These are phyloP conservation scores for Effrenium voratum DNA, from an alignment of 73 alveolate species.

Conservation along the genomic window DNA sequence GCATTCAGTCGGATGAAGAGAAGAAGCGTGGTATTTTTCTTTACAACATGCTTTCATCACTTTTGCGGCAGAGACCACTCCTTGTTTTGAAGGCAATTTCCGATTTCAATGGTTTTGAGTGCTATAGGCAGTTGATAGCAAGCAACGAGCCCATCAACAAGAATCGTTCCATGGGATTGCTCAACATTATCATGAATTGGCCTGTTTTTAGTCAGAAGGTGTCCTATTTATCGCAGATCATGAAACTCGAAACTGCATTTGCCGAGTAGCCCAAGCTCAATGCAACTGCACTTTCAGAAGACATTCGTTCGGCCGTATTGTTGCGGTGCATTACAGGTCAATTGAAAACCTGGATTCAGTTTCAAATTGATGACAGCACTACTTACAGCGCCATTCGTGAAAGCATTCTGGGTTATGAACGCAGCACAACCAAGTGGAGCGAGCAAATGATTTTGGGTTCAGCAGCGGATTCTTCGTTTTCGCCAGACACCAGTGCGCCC, in stretches of 20 bases:
- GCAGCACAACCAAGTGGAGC: neutral
- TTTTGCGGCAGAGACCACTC: neutral
- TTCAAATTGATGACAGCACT: neutral
- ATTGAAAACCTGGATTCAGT: neutral
- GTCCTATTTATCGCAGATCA: neutral
- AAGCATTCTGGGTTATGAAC: neutral
- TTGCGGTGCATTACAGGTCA: neutral
- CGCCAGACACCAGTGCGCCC: neutral
- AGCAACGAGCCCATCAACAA: neutral
- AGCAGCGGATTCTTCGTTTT: too few relatives aligned
- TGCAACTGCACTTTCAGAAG: neutral
- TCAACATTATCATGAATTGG: neutral
- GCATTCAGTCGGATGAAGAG: neutral
- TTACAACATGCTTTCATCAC: neutral
- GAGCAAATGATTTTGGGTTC: neutral
- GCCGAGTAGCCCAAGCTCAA: neutral
- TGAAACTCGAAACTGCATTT: neutral
- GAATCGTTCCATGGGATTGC: neutral
- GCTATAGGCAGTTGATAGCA: neutral
- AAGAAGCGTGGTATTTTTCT: neutral
- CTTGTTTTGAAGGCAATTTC: neutral
- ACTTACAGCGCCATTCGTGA: neutral
- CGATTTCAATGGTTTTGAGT: neutral
- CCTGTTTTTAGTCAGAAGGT: neutral
- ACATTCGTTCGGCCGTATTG: neutral